These are phyloP conservation scores for Graphilbum fragrans DNA, from an alignment of 2,329 filamentous ascomycete genomes.

Conservation along the genomic window DNA sequence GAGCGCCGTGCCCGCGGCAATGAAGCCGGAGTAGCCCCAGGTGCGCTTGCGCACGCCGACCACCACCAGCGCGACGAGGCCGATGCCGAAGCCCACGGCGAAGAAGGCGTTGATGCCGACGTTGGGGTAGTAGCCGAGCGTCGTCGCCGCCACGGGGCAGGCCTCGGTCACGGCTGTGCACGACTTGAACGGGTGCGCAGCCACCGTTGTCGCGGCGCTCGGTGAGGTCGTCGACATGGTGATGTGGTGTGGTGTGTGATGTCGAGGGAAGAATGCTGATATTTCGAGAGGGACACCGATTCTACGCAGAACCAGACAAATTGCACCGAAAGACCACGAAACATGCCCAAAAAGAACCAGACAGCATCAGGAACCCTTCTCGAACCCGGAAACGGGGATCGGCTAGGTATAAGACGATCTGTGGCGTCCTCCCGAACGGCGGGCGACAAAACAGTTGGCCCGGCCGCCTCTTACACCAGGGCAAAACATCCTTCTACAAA, in stretches of 20 bases:
- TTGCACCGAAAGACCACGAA: too few relatives aligned
- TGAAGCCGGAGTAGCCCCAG: slow-evolving; percentile 39
- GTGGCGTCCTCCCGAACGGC: too few relatives aligned
- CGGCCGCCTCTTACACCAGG: too few relatives aligned
- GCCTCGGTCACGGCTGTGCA: slow-evolving; percentile 25
- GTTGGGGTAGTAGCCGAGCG: slow-evolving; percentile 45
- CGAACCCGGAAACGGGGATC: too few relatives aligned
- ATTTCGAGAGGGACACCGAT: too few relatives aligned
- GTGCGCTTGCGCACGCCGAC: slow-evolving; percentile 38
- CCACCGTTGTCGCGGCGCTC: not conserved
- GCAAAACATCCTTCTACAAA: too few relatives aligned
- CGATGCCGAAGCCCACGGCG: slow-evolving; percentile 33
- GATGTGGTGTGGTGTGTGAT: not conserved
- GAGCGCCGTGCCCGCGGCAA: slow-evolving; percentile 35
- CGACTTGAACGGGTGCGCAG: slow-evolving; percentile 13
- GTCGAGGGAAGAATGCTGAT: too few relatives aligned
- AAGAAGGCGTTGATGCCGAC: slow-evolving; percentile 44
- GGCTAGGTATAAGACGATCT: too few relatives aligned
- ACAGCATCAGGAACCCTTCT: too few relatives aligned
- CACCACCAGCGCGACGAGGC: slow-evolving; percentile 19
- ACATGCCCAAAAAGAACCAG: too few relatives aligned
- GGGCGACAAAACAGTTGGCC: too few relatives aligned
- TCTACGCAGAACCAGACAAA: too few relatives aligned
- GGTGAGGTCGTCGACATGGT: not conserved
- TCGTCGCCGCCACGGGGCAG: slow-evolving; percentile 40